Conservation (phyloP, 179 eudicot genomes). For the Beta lomatogona region DNA sequence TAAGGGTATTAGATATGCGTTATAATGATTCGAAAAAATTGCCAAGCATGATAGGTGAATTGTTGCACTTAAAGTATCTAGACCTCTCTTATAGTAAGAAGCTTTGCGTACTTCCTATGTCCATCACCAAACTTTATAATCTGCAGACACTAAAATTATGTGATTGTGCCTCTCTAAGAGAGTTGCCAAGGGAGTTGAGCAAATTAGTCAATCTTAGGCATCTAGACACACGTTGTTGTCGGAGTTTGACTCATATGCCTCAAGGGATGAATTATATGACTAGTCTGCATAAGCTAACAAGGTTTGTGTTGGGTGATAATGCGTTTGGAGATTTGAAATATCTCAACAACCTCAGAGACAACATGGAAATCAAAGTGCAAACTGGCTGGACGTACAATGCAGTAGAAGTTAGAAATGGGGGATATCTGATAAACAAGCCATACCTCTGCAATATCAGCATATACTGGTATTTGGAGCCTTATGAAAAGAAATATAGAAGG, state of each 20-base stretch:
- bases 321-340: not conserved
- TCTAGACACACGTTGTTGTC: not conserved
- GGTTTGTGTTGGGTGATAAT: not conserved
- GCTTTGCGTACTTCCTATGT: not conserved
- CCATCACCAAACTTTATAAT: not conserved
- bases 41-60: conserved; percentile 9
- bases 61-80: conserved; percentile 27
- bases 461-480: not conserved
- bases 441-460: not conserved
- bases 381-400: not conserved
- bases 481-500: not conserved
- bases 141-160: conserved; percentile 4
- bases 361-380: not conserved
- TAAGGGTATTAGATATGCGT: conserved; percentile 10
- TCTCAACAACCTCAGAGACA: not conserved
- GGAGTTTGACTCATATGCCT: not conserved
- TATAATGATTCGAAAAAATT: not conserved
- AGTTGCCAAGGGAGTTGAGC: conserved; percentile 20
- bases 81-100: not conserved
- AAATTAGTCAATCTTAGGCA: conserved; percentile 22
- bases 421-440: not conserved
- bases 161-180: not conserved
- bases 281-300: not conserved
- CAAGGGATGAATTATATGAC: not conserved
- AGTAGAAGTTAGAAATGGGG: not conserved